A percentile compares a stretch with the other conserved stretches of the same genome.
phyloP scores from a whole-genome alignment of 257 asterid genomes.

The Ilex asprella region DNA sequence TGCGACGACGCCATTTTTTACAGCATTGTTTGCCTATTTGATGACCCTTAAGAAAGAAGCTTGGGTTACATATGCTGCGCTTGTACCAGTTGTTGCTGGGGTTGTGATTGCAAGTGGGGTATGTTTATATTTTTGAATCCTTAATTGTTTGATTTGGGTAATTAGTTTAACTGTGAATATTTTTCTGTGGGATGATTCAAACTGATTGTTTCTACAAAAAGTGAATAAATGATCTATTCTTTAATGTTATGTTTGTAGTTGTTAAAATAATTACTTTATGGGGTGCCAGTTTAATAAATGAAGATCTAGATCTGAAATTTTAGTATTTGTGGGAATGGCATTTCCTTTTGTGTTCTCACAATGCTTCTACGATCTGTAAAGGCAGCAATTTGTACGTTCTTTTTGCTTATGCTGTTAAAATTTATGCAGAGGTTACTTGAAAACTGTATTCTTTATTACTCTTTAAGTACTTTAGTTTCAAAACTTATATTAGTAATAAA shows the following conservation, averaged over 20 bases:
- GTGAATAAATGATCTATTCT: no score
- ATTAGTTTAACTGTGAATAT: conserved; percentile 8
- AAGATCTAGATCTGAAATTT: conserved; percentile 19
- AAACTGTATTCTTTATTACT: no score
- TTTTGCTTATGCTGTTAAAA: no score
- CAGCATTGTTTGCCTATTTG: conserved; percentile 80
- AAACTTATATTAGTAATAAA: no score
- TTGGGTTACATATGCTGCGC: conserved; percentile 74
- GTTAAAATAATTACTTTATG: neutral
- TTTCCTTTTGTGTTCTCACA: no score
- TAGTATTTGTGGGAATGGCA: neutral
- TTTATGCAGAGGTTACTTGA: no score
- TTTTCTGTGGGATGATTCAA: no score
- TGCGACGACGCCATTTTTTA: conserved; percentile 93
- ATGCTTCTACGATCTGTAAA: no score
- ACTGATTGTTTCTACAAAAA: no score
- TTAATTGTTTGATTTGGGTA: neutral
- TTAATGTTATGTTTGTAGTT: neutral
- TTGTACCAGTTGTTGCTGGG: conserved; percentile 87
- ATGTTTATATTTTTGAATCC: conserved; percentile 12
- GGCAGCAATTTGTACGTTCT: no score
- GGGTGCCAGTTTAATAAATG: conserved; percentile 8
- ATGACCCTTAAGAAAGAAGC: conserved; percentile 76
- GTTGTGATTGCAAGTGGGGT: conserved; percentile 98
- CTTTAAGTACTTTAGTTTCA: no score